Evolutionary conservation across 257 asterid genomes (phyloP).

Genomic region (Scutellaria barbata): DNA sequence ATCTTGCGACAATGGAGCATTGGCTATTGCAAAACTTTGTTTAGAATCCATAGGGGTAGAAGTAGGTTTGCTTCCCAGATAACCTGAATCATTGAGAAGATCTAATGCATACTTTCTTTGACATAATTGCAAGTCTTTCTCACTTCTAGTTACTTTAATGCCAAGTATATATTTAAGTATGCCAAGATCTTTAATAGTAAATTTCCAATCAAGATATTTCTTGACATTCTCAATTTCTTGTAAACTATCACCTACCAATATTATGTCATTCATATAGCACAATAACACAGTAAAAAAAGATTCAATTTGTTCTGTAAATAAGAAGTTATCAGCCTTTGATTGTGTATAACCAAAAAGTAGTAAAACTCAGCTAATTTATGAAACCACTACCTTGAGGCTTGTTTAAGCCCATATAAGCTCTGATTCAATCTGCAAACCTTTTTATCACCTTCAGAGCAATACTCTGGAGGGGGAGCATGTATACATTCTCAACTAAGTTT

Average conservation of each 20-base stretch:
- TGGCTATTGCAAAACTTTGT: too few species aligned
- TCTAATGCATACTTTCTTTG: too few species aligned
- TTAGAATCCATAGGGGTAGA: neutral
- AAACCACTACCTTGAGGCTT: too few species aligned
- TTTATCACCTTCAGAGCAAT: neutral
- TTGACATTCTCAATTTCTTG: too few species aligned
- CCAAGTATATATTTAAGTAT: too few species aligned
- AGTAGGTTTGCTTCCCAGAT: neutral
- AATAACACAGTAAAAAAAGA: neutral
- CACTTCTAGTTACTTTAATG: too few species aligned
- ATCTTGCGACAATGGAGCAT: neutral
- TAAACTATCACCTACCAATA: too few species aligned
- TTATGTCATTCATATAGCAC: too few species aligned
- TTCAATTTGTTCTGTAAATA: neutral
- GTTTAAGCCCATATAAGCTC: neutral
- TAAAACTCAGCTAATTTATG: neutral
- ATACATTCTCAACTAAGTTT: neutral
- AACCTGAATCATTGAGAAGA: too few species aligned
- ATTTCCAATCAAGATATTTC: too few species aligned
- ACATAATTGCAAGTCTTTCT: too few species aligned
- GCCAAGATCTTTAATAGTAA: too few species aligned
- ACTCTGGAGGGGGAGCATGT: neutral
- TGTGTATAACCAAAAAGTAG: neutral
- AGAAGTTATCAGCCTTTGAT: neutral
- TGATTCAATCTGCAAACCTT: neutral